Evolutionary conservation across 2,329 filamentous ascomycete species (phyloP).

Genomic region (Xylaria sp.): DNA sequence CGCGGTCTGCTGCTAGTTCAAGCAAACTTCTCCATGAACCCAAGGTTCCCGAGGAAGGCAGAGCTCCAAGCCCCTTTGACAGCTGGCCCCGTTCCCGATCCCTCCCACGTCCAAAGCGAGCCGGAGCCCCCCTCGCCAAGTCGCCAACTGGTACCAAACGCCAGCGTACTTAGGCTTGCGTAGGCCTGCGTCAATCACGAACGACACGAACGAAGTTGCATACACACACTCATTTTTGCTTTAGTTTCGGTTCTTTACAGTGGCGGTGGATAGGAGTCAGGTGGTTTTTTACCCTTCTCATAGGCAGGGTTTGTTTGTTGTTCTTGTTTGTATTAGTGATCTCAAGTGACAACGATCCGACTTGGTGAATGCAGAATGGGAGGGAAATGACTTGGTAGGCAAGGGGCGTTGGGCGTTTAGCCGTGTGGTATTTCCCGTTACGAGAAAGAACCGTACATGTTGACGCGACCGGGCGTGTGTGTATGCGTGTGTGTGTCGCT

Average conservation of each 20-base stretch:
- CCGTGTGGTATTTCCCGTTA: slow-evolving; percentile 4
- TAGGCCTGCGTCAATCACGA: not conserved
- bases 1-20: slow-evolving; percentile 40
- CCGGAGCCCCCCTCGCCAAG: slow-evolving; percentile 34
- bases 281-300: not conserved
- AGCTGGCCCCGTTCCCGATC: slow-evolving; percentile 62
- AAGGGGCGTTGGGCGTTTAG: slow-evolving; percentile 17
- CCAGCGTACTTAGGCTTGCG: slow-evolving; percentile 29
- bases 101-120: slow-evolving; percentile 41
- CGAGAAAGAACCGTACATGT: slow-evolving; percentile 9
- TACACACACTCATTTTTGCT: not conserved
- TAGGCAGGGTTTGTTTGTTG: slow-evolving; percentile 4
- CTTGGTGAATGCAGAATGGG: slow-evolving; percentile 1
- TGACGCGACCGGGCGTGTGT: slow-evolving; percentile 5
- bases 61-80: slow-evolving; percentile 55
- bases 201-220: slow-evolving; percentile 9
- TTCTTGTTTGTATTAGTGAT: slow-evolving; percentile 23
- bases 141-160: slow-evolving; percentile 31
- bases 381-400: slow-evolving; percentile 5
- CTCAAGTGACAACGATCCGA: not conserved
- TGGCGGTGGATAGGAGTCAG: not conserved
- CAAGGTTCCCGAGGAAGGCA: slow-evolving; percentile 27
- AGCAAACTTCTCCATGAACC: slow-evolving; percentile 39
- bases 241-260: slow-evolving; percentile 11
- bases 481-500: not conserved